A percentile compares a stretch with the other conserved stretches of the same genome.
Evolutionary conservation across 768 basidiomycete species (phyloP).

Genomic region (Pleurotus tuber-regium): DNA sequence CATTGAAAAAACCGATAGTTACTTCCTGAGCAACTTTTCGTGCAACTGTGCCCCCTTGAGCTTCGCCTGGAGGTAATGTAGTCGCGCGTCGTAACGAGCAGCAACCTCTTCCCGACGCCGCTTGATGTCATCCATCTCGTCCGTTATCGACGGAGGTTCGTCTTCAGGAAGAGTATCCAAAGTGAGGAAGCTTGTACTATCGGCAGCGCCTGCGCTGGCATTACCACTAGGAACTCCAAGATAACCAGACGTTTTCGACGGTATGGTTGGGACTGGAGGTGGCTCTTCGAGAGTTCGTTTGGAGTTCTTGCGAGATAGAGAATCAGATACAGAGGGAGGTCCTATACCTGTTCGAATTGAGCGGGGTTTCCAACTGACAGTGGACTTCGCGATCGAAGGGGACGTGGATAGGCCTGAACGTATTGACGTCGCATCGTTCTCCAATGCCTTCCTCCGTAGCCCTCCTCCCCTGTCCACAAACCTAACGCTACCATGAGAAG

Average conservation of each 20-base stretch:
- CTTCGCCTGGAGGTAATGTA: constrained; percentile 74
- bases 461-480: constrained; percentile 19
- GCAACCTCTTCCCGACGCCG: constrained; percentile 63
- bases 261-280: constrained; percentile 3
- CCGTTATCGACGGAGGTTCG: constrained; percentile 17
- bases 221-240: constrained; percentile 12
- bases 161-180: constrained; percentile 13
- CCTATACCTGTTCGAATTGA: constrained; percentile 2
- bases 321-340: constrained; percentile 15
- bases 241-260: background rate
- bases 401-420: constrained; percentile 42
- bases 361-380: constrained; percentile 6
- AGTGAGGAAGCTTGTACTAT: constrained; percentile 6
- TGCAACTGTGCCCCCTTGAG: constrained; percentile 74
- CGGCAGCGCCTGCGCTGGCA: constrained; percentile 13
- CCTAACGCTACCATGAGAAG: constrained; percentile 22
- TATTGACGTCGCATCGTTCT: constrained; percentile 39
- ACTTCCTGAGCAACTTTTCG: constrained; percentile 43
- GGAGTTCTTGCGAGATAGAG: constrained; percentile 42
- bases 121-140: constrained; percentile 61
- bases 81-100: constrained; percentile 62
- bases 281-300: constrained; percentile 1
- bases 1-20: constrained; percentile 1
- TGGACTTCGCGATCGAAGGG: constrained; percentile 40
- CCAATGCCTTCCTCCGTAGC: constrained; percentile 16